phyloP scores from a whole-genome alignment of 768 basidiomycete genomes.

The Ramaria sp. region DNA sequence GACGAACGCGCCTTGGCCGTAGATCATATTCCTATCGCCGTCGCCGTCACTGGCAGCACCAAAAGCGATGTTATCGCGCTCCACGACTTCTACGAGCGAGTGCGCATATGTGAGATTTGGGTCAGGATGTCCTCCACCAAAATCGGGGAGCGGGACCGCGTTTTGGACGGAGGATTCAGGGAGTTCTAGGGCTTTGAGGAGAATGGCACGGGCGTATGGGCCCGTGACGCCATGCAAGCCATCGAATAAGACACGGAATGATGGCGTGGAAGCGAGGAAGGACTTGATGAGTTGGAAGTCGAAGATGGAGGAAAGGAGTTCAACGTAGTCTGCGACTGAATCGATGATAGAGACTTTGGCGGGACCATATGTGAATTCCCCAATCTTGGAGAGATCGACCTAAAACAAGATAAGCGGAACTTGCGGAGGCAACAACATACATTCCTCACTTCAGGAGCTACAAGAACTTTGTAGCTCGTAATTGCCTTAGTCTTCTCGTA shows the following conservation, averaged over 20 bases:
- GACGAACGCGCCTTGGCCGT: slow-evolving; percentile 95
- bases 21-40: slow-evolving; percentile 99
- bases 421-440: slow-evolving; percentile 10
- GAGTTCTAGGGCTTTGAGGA: slow-evolving; percentile 75
- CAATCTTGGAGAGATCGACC: slow-evolving; percentile 80
- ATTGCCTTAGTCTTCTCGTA: slow-evolving; percentile 87
- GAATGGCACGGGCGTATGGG: slow-evolving; percentile 84
- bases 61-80: slow-evolving; percentile 75
- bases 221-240: slow-evolving; percentile 96
- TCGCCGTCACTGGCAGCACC: slow-evolving; percentile 98
- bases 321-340: slow-evolving; percentile 82
- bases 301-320: slow-evolving; percentile 80
- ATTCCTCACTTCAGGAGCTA: slow-evolving; percentile 54
- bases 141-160: slow-evolving; percentile 84
- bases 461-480: slow-evolving; percentile 72
- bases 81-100: slow-evolving; percentile 85
- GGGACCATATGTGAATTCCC: slow-evolving; percentile 65
- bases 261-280: slow-evolving; percentile 58
- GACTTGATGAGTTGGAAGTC: slow-evolving; percentile 86
- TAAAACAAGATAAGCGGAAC: slow-evolving; percentile 19
- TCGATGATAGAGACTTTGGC: slow-evolving; percentile 85
- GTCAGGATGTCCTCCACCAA: slow-evolving; percentile 96
- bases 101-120: slow-evolving; percentile 98
- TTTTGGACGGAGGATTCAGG: slow-evolving; percentile 78
- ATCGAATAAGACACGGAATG: slow-evolving; percentile 87